Conservation (phyloP, 2,329 filamentous ascomycete genomes). For the Phoma sp. region DNA sequence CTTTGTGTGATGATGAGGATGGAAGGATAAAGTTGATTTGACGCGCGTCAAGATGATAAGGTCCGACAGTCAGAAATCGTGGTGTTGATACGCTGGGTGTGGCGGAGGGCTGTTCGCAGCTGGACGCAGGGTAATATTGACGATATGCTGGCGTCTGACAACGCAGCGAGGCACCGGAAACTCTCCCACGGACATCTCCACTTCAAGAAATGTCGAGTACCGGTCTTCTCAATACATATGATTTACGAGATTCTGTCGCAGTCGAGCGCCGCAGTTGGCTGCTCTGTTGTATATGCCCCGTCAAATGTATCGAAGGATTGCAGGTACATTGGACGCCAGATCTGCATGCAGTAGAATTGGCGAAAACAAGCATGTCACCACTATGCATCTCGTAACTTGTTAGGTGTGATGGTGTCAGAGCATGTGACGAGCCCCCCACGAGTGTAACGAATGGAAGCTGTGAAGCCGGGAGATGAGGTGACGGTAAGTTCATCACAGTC, state of each 20-base stretch:
- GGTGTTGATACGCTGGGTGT: conserved; percentile 5
- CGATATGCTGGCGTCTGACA: conserved; percentile 24
- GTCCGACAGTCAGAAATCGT: neutral
- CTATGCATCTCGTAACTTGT: conserved; percentile 18
- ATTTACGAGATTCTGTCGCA: neutral
- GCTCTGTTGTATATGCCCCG: conserved; percentile 8
- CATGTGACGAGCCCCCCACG: conserved; percentile 41
- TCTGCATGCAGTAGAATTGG: conserved; percentile 23
- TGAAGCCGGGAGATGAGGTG: conserved; percentile 32
- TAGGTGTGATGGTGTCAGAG: conserved; percentile 23
- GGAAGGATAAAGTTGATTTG: conserved; percentile 7
- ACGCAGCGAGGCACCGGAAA: conserved; percentile 22
- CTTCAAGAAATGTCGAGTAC: neutral
- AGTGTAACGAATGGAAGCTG: conserved; percentile 35
- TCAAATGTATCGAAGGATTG: conserved; percentile 1
- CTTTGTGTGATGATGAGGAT: neutral
- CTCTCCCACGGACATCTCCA: neutral
- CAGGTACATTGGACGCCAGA: conserved; percentile 19
- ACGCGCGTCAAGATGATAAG: conserved; percentile 14
- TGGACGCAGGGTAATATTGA: conserved; percentile 30
- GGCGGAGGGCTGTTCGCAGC: conserved; percentile 1
- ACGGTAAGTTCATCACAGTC: conserved; percentile 35
- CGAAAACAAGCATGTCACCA: conserved; percentile 26
- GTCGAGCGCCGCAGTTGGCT: conserved; percentile 4
- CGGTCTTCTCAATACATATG: neutral